Conservation (phyloP, 2,329 filamentous ascomycete species). For the Calonectria leucothoes region DNA sequence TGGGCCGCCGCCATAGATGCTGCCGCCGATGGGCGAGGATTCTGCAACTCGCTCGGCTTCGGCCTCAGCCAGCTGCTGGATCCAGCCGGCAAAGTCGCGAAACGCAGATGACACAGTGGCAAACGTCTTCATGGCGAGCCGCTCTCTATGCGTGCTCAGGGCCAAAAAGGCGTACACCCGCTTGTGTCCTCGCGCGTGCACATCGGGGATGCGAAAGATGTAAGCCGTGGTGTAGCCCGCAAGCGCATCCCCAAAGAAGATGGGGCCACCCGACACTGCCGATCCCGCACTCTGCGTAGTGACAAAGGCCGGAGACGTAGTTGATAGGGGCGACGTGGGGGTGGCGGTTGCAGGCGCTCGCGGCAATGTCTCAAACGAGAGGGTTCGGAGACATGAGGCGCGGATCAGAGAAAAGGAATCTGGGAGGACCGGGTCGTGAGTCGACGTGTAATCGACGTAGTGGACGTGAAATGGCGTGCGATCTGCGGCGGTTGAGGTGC, state of each 20-base stretch:
- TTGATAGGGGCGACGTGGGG: conserved; percentile 49
- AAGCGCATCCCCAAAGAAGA: conserved; percentile 75
- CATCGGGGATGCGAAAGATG: conserved; percentile 76
- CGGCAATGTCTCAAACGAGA: conserved; percentile 75
- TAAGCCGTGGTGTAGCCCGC: conserved; percentile 77
- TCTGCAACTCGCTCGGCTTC: conserved; percentile 70
- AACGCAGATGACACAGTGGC: conserved; percentile 72
- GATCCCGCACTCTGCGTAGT: conserved; percentile 65
- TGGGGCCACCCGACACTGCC: conserved; percentile 71
- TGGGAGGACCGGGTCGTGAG: conserved; percentile 71
- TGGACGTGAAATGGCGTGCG: conserved; percentile 67
- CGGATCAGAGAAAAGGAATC: conserved; percentile 75
- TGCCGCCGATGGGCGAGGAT: conserved; percentile 52
- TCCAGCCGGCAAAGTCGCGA: conserved; percentile 73
- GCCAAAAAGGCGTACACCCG: conserved; percentile 77
- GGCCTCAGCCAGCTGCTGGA: conserved; percentile 71
- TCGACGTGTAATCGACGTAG: conserved; percentile 76
- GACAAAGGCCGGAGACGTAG: conserved; percentile 61
- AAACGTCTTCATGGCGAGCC: conserved; percentile 74
- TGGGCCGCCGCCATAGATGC: conserved; percentile 51
- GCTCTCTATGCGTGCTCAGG: conserved; percentile 73
- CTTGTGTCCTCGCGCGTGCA: conserved; percentile 75
- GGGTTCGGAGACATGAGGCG: conserved; percentile 73
- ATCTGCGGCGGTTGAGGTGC: conserved; percentile 61
- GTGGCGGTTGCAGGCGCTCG: conserved; percentile 61